These are phyloP conservation scores for Endogone sp. DNA, from an alignment of 192 early-diverging fungal genomes.

Conservation along the genomic window DNA sequence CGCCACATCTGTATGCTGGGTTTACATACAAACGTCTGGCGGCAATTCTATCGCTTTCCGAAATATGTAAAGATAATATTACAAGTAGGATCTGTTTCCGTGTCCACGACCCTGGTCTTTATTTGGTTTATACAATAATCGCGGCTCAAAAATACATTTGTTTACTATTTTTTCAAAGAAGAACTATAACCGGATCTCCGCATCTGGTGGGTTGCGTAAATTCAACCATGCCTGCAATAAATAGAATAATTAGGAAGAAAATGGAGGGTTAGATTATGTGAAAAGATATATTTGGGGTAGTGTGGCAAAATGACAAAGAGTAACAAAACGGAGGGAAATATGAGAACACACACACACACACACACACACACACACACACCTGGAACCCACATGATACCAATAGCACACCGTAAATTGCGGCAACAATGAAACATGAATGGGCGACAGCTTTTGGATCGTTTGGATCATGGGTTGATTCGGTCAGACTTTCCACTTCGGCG, in stretches of 20 bases:
- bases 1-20: too few species aligned
- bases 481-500: constrained; percentile 39
- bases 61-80: too few species aligned
- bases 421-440: constrained; percentile 44
- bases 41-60: too few species aligned
- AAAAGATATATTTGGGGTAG: too few species aligned
- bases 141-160: constrained; percentile 10
- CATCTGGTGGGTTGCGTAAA: not conserved
- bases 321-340: too few species aligned
- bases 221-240: not conserved
- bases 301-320: not conserved
- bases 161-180: constrained; percentile 15
- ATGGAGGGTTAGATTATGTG: too few species aligned
- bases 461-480: constrained; percentile 42
- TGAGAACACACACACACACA: not conserved
- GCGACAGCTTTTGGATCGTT: constrained; percentile 40
- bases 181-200: not conserved
- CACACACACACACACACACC: constrained; percentile 22
- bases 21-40: too few species aligned
- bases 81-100: too few species aligned
- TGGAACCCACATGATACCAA: constrained; percentile 47
- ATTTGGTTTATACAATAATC: too few species aligned
- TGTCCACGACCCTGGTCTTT: too few species aligned
- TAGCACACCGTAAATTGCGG: constrained; percentile 45
- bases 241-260: constrained; percentile 11